phyloP scores from a whole-genome alignment of 2,329 filamentous ascomycete genomes.

The Paraphaeosphaeria sporulosa region DNA sequence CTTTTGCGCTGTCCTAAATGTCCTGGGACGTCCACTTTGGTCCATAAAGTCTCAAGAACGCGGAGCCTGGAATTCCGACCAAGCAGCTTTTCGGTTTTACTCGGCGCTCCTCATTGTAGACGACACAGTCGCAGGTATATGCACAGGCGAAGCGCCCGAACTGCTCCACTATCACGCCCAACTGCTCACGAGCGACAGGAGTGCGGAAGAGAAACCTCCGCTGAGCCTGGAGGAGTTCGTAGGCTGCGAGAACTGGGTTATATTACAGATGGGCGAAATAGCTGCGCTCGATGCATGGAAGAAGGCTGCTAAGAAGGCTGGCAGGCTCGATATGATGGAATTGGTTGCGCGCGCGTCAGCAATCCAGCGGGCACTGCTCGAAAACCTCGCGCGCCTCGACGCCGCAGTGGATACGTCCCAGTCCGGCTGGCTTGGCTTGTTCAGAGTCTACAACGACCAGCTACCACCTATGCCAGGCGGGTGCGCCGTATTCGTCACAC shows the following conservation, averaged over 20 bases:
- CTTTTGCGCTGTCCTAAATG: constrained; percentile 23
- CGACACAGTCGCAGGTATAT: constrained; percentile 61
- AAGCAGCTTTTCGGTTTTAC: constrained; percentile 59
- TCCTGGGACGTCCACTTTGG: constrained; percentile 26
- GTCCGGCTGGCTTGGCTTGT: constrained; percentile 12
- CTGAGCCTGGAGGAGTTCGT: constrained; percentile 12
- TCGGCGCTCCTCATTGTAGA: constrained; percentile 58
- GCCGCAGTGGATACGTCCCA: constrained; percentile 12
- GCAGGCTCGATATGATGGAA: constrained; percentile 16
- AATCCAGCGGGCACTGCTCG: constrained; percentile 15
- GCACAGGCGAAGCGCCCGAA: constrained; percentile 53
- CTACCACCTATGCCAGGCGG: constrained; percentile 12
- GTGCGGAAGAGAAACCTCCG: constrained; percentile 8
- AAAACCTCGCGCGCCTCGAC: constrained; percentile 18
- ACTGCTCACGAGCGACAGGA: constrained; percentile 40
- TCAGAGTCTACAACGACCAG: constrained; percentile 12
- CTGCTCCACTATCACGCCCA: constrained; percentile 52
- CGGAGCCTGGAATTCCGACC: constrained; percentile 54
- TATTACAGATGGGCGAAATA: constrained; percentile 13
- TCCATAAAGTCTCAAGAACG: constrained; percentile 11
- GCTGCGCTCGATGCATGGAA: constrained; percentile 16
- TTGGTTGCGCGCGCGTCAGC: constrained; percentile 13
- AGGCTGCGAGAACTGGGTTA: constrained; percentile 18
- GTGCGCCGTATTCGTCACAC: constrained; percentile 17
- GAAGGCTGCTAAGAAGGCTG: constrained; percentile 11